Base-by-base conservation (phyloP, 2,329 filamentous ascomycete species). In the Trichophyton verrucosum region DNA sequence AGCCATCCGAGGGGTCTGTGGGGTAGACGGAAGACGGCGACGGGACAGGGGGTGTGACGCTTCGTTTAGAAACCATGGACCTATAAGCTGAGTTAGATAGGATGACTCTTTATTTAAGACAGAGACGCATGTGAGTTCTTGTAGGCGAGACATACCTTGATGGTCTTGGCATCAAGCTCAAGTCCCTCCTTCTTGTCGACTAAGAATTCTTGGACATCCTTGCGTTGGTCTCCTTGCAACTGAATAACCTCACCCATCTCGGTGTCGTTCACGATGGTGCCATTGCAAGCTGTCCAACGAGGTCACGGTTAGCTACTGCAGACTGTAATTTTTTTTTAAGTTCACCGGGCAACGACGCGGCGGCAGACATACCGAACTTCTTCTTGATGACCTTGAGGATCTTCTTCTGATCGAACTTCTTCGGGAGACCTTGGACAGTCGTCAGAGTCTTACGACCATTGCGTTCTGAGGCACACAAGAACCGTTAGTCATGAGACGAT, bases 391-490 rank as follows among this genome's bases (percentile, higher is more conserved):
- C 91, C 83, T 96, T 96, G 73, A 99, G 86, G 76, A 99, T 96
- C 82, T 96, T 96, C 86, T 96, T 97, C 80, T 94, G 91, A 80
- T 96, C 92, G 75, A 96, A 97, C 77, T 97, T 96, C 82, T 94
- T 94, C 66, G 94, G 92, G 73, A 99, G 86, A 79, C 94, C 94
- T 85, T 97, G 92, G 73, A 99, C 91, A 72, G 94, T 99, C 72
- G 94, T 99, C 88, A 99, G 84, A 82, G 94, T 97, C 86, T 99
- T 99, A 79, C 94, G 94, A 86, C 94, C 94, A 97, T 99, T 99
- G 81, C 94, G 94, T 82, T 99, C 92, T 97, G 77, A 64, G 58
- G 4, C 44, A 47, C 44, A 65, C 72, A 66, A 69, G 66, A 8
- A 17, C 56, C 57, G 55, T 58, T 38, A 42, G 15, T 53, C 58